Percentiles rank a stretch among this genome's conserved stretches.
phyloP scores from a whole-genome alignment of 2,329 filamentous ascomycete species.

The Fusarium heterosporum region DNA sequence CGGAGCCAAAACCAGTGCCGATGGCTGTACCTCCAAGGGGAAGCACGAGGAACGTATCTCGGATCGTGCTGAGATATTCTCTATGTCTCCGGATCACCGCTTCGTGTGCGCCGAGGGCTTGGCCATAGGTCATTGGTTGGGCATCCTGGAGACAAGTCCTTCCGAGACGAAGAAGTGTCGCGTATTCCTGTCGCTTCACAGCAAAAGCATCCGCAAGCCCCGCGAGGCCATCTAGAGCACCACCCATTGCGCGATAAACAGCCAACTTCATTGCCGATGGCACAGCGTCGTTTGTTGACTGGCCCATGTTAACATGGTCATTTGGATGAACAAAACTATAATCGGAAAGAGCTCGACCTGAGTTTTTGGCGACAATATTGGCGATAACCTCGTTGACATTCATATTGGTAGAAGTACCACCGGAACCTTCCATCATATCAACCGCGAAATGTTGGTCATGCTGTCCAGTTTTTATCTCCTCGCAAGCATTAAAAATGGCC shows the following conservation, averaged over 20 bases:
- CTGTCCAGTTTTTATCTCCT: slow-evolving; percentile 2
- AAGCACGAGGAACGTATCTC: background rate
- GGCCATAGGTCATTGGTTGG: slow-evolving; percentile 8
- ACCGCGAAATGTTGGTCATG: slow-evolving; percentile 7
- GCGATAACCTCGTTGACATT: slow-evolving; percentile 18
- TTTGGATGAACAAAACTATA: slow-evolving; percentile 13
- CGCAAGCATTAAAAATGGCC: background rate
- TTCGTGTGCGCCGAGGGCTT: slow-evolving; percentile 10
- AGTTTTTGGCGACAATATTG: slow-evolving; percentile 10
- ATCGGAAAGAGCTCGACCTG: background rate
- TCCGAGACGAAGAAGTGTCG: slow-evolving; percentile 1
- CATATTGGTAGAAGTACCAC: slow-evolving; percentile 14
- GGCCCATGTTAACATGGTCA: slow-evolving; percentile 14
- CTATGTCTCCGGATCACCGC: slow-evolving; percentile 1
- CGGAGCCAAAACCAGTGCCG: slow-evolving; percentile 9
- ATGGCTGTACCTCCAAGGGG: slow-evolving; percentile 11
- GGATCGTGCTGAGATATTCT: background rate
- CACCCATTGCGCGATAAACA: background rate
- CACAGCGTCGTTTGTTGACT: slow-evolving; percentile 8
- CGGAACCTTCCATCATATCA: slow-evolving; percentile 15
- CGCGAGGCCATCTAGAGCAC: background rate
- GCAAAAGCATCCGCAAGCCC: background rate
- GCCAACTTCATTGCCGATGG: slow-evolving; percentile 14
- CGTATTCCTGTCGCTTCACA: background rate
- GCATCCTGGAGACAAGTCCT: slow-evolving; percentile 12